phyloP scores from a whole-genome alignment of 768 basidiomycete species.

The Floccularia luteovirens region DNA sequence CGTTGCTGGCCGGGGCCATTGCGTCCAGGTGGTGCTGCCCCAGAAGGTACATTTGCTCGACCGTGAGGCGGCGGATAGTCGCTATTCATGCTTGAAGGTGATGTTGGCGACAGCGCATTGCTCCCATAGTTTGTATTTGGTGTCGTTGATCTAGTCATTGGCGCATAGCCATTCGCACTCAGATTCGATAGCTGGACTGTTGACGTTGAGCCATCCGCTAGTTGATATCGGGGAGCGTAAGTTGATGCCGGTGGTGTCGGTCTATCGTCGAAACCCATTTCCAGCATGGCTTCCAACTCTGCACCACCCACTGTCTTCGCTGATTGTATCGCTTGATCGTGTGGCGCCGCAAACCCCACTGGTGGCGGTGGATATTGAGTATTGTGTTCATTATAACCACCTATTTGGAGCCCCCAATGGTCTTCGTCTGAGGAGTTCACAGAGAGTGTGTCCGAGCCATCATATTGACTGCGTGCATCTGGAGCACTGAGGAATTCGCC shows the following conservation, averaged over 20 bases:
- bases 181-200: conserved; percentile 32
- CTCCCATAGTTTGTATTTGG: conserved; percentile 13
- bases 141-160: conserved; percentile 43
- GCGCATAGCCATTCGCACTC: conserved; percentile 47
- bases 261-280: conserved; percentile 79
- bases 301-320: conserved; percentile 52
- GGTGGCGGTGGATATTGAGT: conserved; percentile 80
- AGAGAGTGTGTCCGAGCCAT: conserved; percentile 76
- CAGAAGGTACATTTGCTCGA: conserved; percentile 6
- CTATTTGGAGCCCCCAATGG: conserved; percentile 93
- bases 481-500: conserved; percentile 54
- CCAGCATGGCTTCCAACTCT: conserved; percentile 90
- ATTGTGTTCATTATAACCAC: conserved; percentile 88
- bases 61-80: background rate
- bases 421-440: conserved; percentile 88
- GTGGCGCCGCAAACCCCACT: conserved; percentile 48
- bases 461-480: conserved; percentile 57
- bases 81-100: background rate
- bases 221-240: conserved; percentile 51
- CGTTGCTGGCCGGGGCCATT: conserved; percentile 25
- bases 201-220: conserved; percentile 46
- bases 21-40: conserved; percentile 8
- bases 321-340: conserved; percentile 24
- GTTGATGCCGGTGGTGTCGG: conserved; percentile 40
- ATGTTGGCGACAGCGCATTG: conserved; percentile 18